These are phyloP conservation scores for Aspergillus incahuasiensis DNA, from an alignment of 495 filamentous ascomycete species.

Conservation along the genomic window DNA sequence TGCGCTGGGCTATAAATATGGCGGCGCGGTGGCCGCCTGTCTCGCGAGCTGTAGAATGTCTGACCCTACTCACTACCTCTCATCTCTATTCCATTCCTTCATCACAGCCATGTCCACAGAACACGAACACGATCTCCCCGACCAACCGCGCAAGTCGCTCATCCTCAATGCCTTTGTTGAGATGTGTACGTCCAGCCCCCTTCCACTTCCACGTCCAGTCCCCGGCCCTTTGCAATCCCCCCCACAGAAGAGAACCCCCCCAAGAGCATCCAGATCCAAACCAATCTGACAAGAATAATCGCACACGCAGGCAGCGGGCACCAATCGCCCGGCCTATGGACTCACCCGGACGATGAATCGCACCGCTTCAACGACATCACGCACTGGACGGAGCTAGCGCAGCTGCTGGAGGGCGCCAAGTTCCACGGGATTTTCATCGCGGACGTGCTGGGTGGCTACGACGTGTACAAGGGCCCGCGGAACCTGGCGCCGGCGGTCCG, in stretches of 20 bases:
- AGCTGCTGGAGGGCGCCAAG: slow-evolving; percentile 45
- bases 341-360: slow-evolving; percentile 50
- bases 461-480: slow-evolving; percentile 58
- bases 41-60: too few species aligned
- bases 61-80: too few species aligned
- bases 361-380: slow-evolving; percentile 49
- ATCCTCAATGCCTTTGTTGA: slow-evolving; percentile 60
- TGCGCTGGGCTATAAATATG: not conserved
- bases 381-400: slow-evolving; percentile 47
- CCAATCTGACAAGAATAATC: too few species aligned
- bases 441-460: slow-evolving; percentile 55
- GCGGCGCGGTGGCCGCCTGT: too few species aligned
- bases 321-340: slow-evolving; percentile 50
- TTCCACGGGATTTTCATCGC: slow-evolving; percentile 58
- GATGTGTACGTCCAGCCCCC: slow-evolving; percentile 33
- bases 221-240: not conserved
- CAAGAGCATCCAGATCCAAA: too few species aligned
- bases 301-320: slow-evolving; percentile 44
- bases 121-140: not conserved
- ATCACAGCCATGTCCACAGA: slow-evolving; percentile 5
- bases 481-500: slow-evolving; percentile 54
- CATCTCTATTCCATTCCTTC: too few species aligned
- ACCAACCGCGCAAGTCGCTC: slow-evolving; percentile 39
- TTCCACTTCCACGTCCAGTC: not conserved
- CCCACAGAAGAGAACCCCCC: too few species aligned